Evolutionary conservation across 1,284 basidiomycete species (phyloP).

Genomic region (Polyporus tsugae): DNA sequence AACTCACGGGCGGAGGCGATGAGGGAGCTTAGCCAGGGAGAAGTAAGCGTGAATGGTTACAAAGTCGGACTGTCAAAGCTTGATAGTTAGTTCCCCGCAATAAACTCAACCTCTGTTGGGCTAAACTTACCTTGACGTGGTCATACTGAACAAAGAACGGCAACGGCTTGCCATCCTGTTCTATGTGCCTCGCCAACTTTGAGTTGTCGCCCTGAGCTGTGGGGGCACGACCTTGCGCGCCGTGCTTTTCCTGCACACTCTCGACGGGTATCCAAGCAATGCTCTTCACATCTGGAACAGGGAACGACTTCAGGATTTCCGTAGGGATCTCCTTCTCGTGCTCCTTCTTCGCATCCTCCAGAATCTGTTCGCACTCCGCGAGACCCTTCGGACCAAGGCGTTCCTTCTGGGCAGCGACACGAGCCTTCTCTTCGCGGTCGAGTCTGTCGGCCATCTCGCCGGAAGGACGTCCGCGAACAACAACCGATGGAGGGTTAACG

Average conservation of each 20-base stretch:
- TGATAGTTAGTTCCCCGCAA: background rate
- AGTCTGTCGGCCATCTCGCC: conserved; percentile 85
- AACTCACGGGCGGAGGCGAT: conserved; percentile 76
- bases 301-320: conserved; percentile 85
- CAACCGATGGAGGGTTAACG: conserved; percentile 73
- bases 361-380: conserved; percentile 69
- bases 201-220: conserved; percentile 33
- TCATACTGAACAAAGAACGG: conserved; percentile 96
- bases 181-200: conserved; percentile 71
- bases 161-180: conserved; percentile 71
- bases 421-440: conserved; percentile 83
- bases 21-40: conserved; percentile 76
- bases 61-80: conserved; percentile 81
- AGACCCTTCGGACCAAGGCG: conserved; percentile 86
- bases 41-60: conserved; percentile 84
- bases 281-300: conserved; percentile 86
- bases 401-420: conserved; percentile 76
- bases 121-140: conserved; percentile 72
- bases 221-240: conserved; percentile 49
- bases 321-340: conserved; percentile 88
- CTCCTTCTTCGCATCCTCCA: conserved; percentile 88
- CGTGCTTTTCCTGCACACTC: conserved; percentile 73
- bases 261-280: conserved; percentile 97
- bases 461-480: conserved; percentile 90
- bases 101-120: background rate